Evolutionary conservation across 352 stramenopile genomes (phyloP), one percentile per base, ranked within the genome.

Genomic region (Peronospora tabacina): DNA sequence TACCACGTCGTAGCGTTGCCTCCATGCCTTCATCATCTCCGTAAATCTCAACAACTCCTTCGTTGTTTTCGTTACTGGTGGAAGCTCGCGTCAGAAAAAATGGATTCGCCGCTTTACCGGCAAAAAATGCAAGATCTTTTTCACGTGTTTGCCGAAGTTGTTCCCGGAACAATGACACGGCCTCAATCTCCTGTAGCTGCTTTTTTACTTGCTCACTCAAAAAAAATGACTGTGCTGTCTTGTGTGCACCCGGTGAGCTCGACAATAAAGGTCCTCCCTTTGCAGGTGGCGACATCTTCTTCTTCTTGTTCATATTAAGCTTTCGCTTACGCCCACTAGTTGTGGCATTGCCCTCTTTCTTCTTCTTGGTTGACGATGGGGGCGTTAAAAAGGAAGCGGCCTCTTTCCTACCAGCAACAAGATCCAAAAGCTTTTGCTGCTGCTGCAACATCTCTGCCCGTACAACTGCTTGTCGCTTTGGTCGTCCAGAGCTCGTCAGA

Each of bases 101-200:
- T 11, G 79, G 72, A 24, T 87, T 87, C 9, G 70, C 58, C 2
- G 49, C 63, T 22, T 73, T 73, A 8, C 70, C 72, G n/a, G 58
- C 67, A 35, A 87, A 90, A 45, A 88, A 90, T 17, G 64, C 74
- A 13, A 77, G 49, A 51, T 90, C 79, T 13, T 81, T 80, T 42
- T 90, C 79, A 5, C 79, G 75, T 16, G 73, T 72, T 47, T 78
- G 61, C 2, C 72, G 68, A 35, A 87, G 52, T 30, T 90, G 66
- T 33, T 87, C 76, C 10, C 75, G 76, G 30, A 90, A 75, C 5
- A 63, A 55, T 6, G 66, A 71, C 28, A 87, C 56, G 2, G 79
- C 70, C 28, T 90, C 74, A 46, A 87, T 82, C 49, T 85, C 76
- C 34, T 86, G 72, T 0, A 85, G 44, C 32, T 87, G 69, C 35